phyloP scores from a whole-genome alignment of 1,139 yeast species.

The Candida smagusa region DNA sequence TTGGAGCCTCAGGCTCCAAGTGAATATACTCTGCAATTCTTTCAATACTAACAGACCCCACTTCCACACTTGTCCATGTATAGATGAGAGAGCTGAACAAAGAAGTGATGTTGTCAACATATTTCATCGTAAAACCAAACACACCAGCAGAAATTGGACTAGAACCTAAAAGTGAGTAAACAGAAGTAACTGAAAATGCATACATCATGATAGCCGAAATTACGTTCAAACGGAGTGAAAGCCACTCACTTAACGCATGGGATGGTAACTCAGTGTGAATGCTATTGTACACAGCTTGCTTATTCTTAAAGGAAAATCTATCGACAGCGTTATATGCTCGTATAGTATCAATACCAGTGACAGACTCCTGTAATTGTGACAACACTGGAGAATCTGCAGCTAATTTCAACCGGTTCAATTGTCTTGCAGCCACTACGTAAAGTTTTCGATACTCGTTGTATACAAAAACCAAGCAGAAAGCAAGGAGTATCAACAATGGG shows the following conservation, averaged over 20 bases:
- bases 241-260: slow-evolving; percentile 25
- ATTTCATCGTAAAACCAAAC: slow-evolving; percentile 28
- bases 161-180: slow-evolving; percentile 15
- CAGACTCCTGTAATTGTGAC: slow-evolving; percentile 27
- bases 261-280: slow-evolving; percentile 12
- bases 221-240: slow-evolving; percentile 23
- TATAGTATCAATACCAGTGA: slow-evolving; percentile 29
- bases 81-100: slow-evolving; percentile 23
- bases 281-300: slow-evolving; percentile 14
- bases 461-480: slow-evolving; percentile 16
- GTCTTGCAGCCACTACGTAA: slow-evolving; percentile 26
- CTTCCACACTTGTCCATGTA: slow-evolving; percentile 27
- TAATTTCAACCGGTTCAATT: slow-evolving; percentile 24
- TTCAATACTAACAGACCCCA: slow-evolving; percentile 25
- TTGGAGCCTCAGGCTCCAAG: slow-evolving; percentile 23
- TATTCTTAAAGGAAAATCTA: slow-evolving; percentile 20
- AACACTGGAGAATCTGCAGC: slow-evolving; percentile 23
- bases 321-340: slow-evolving; percentile 23
- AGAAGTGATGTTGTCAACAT: slow-evolving; percentile 21
- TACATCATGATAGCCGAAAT: slow-evolving; percentile 23
- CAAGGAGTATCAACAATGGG: slow-evolving; percentile 22
- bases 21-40: slow-evolving; percentile 26
- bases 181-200: slow-evolving; percentile 17
- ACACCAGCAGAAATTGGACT: slow-evolving; percentile 21
- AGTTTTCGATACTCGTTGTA: slow-evolving; percentile 22